Evolutionary conservation across 208 protist genomes (phyloP).

Genomic region (Trypanosoma cruzi): DNA sequence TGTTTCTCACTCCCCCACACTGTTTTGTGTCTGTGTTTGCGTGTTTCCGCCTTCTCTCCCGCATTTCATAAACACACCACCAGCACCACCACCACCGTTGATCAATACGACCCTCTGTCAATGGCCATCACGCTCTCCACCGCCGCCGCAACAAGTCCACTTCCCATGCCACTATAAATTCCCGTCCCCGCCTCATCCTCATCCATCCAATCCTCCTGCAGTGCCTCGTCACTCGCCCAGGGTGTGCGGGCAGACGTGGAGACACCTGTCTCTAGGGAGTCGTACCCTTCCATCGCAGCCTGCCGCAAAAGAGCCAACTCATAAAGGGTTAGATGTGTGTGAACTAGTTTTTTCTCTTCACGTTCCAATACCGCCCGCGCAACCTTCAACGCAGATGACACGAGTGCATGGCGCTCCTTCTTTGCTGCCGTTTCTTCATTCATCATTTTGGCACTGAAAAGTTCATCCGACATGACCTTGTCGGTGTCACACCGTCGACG

Average conservation of each 20-base stretch:
- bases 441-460: background rate
- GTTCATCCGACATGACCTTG: background rate
- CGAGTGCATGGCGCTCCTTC: conserved; percentile 6
- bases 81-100: background rate
- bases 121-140: conserved; percentile 35
- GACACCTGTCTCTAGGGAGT: background rate
- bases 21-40: too few species aligned
- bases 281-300: conserved; percentile 13
- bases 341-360: conserved; percentile 45
- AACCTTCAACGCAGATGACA: conserved; percentile 27
- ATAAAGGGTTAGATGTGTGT: conserved; percentile 61
- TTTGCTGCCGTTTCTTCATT: conserved; percentile 9
- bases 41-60: too few species aligned
- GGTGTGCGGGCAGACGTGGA: background rate
- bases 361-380: conserved; percentile 46
- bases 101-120: conserved; percentile 5
- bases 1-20: too few species aligned
- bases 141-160: background rate
- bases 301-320: conserved; percentile 50
- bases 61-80: background rate
- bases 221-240: conserved; percentile 24
- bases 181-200: too few species aligned
- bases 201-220: conserved; percentile 33
- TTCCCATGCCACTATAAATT: conserved; percentile 3
- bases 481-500: conserved; percentile 7